These are phyloP conservation scores for Parasitella parasitica DNA, from an alignment of 371 early-diverging fungal genomes.

Conservation along the genomic window DNA sequence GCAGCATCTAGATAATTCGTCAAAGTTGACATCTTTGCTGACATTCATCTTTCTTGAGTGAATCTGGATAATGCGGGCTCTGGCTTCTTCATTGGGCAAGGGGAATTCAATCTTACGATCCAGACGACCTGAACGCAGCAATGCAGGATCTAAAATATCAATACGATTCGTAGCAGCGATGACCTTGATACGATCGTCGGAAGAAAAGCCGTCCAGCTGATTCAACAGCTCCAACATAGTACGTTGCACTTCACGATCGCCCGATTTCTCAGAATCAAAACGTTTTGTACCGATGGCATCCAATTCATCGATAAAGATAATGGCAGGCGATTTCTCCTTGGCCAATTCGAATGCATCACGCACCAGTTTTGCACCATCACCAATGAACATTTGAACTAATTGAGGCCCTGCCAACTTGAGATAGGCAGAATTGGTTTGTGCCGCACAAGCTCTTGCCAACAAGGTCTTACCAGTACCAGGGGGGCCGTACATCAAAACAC, in stretches of 20 bases:
- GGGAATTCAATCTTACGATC: slow-evolving; percentile 99
- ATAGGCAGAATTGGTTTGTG: slow-evolving; percentile 96
- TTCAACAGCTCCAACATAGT: slow-evolving; percentile 99
- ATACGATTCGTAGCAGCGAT: slow-evolving; percentile 99
- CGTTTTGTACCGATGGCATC: slow-evolving; percentile 99
- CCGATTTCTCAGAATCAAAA: slow-evolving; percentile 96
- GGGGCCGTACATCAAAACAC: slow-evolving; percentile 98
- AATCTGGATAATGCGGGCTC: slow-evolving; percentile 98
- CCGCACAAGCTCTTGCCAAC: slow-evolving; percentile 97
- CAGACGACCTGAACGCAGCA: slow-evolving; percentile 98
- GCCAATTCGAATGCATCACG: slow-evolving; percentile 99
- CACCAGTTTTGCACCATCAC: slow-evolving; percentile 99
- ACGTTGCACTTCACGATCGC: slow-evolving; percentile 99
- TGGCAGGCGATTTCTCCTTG: slow-evolving; percentile 98
- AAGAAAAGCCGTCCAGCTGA: slow-evolving; percentile 98
- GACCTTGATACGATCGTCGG: slow-evolving; percentile 97
- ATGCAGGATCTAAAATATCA: slow-evolving; percentile 99
- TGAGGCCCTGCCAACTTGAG: slow-evolving; percentile 98
- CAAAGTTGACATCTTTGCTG: slow-evolving; percentile 95
- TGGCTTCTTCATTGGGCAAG: slow-evolving; percentile 96
- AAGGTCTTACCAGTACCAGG: slow-evolving; percentile 98
- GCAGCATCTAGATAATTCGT: slow-evolving; percentile 96
- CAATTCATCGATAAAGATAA: slow-evolving; percentile 99
- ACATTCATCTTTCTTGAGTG: slow-evolving; percentile 99
- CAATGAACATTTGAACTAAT: slow-evolving; percentile 99